Conservation (phyloP, 2,329 filamentous ascomycete genomes). For the Septoria linicola region DNA sequence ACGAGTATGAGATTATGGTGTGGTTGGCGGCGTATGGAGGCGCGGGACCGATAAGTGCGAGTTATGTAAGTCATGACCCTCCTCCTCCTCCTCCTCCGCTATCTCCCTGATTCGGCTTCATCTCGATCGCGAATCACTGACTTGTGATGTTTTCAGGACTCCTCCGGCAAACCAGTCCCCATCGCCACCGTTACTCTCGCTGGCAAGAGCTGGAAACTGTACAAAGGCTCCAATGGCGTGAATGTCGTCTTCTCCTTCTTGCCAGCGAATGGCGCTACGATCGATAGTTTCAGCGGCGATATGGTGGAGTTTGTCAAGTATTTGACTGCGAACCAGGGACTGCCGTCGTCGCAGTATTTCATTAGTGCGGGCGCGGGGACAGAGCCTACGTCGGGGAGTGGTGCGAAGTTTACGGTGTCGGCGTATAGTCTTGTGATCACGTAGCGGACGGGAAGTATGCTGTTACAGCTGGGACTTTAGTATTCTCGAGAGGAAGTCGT, state of each 20-base stretch:
- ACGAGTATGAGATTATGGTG: constrained; percentile 64
- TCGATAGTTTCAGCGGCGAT: constrained; percentile 57
- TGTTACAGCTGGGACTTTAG: too few species aligned
- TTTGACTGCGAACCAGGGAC: constrained; percentile 50
- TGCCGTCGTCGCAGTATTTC: constrained; percentile 52
- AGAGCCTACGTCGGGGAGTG: constrained; percentile 8
- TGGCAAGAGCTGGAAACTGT: constrained; percentile 58
- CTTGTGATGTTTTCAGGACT: neutral
- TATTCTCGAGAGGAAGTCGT: too few species aligned
- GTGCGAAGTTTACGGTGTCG: constrained; percentile 14
- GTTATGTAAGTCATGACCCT: constrained; percentile 46
- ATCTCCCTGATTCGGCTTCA: neutral
- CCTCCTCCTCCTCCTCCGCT: neutral
- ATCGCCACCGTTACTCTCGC: constrained; percentile 56
- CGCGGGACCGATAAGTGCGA: constrained; percentile 59
- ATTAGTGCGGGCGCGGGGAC: constrained; percentile 36
- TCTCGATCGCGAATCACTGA: too few species aligned
- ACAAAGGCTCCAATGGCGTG: constrained; percentile 55
- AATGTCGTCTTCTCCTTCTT: constrained; percentile 63
- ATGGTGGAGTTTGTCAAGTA: constrained; percentile 59
- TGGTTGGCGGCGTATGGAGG: constrained; percentile 59
- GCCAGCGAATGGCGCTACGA: constrained; percentile 40
- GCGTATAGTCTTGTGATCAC: neutral
- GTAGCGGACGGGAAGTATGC: too few species aligned
- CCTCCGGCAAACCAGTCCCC: constrained; percentile 29